Base-by-base conservation (phyloP, 1,284 basidiomycete species). In the Phellopilus nigrolimitatus region DNA sequence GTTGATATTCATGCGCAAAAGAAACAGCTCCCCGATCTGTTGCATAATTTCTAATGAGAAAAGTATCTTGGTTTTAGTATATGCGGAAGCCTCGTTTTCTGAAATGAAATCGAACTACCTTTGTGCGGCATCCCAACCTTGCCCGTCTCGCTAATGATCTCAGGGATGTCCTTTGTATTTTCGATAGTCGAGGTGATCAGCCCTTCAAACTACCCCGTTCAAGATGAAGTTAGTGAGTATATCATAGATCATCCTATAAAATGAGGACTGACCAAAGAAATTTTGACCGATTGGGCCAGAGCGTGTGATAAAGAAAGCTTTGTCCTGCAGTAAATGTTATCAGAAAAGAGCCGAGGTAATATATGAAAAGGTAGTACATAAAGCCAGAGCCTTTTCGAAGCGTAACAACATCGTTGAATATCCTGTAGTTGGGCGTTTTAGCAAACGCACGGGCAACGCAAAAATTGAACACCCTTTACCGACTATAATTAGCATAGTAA, bases 401-500 rank as follows among this genome's bases (percentile, higher is more conserved):
- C 1, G 95, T 97, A 57, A 98, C 97, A 41, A 98, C 95, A 68
- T 98, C 95, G 73, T 98, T 97, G 70, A 95, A 98, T 65, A 97
- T 97, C 60, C 92, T 92, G 59, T 6, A 57, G 37, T 25, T 54
- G 24, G 25, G 47, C 47, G 40, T 22, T 45, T 49, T 37, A 36
- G 51, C 22, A 51, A 28, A 46, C 31, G 31, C 30, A 45, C 21
- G 54, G 55, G 40, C 34, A 36, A 28, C 17, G 54, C 44, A 57
- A 54, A 6, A 12, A 2, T 21, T 13, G 53, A 39, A 42, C 54
- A n/a, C 15, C 48, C 61, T 79, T 56, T 65, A 89, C 91, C 91
- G 82, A 66, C 90, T 93, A 66, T 97, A 97, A 66, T 95, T 94
- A 13, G 94, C 94, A 62, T 95, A 94, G 64, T 98, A 98, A 69